Percentiles rank a stretch among this genome's conserved stretches.
phyloP scores from a whole-genome alignment of 2,329 filamentous ascomycete genomes.

The Fusarium sulawesiense region DNA sequence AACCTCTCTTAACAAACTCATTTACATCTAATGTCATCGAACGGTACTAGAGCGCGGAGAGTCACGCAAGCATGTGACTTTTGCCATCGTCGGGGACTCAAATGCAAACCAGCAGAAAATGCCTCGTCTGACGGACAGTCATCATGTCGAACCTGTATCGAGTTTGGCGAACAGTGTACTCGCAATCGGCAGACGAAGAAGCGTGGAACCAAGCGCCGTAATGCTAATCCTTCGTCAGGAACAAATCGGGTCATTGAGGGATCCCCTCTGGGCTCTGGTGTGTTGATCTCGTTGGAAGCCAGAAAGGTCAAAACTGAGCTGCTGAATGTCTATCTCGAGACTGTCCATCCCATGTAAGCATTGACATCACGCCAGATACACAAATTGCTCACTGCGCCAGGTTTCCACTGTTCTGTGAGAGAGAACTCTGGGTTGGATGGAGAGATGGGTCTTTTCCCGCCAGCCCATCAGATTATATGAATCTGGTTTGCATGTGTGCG shows the following conservation, averaged over 20 bases:
- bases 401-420: neutral
- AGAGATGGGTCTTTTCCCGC: neutral
- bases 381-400: neutral
- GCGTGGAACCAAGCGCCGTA: neutral
- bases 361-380: fast-evolving
- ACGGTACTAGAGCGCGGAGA: neutral
- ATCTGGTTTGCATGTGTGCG: neutral
- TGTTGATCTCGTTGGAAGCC: neutral
- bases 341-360: neutral
- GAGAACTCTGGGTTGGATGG: neutral
- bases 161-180: neutral
- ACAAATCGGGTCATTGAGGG: neutral
- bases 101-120: neutral
- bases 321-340: neutral
- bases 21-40: neutral
- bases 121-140: neutral
- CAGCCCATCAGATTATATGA: neutral
- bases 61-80: neutral
- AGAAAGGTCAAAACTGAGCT: neutral
- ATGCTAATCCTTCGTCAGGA: fast-evolving
- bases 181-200: neutral
- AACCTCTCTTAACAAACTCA: neutral
- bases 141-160: neutral
- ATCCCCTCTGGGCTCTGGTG: neutral
- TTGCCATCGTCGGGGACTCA: neutral